Percentiles rank a stretch among this genome's conserved stretches.
These are phyloP conservation scores for Cutaneotrichosporon sp. DNA, from an alignment of 1,284 basidiomycete genomes.

Conservation along the genomic window DNA sequence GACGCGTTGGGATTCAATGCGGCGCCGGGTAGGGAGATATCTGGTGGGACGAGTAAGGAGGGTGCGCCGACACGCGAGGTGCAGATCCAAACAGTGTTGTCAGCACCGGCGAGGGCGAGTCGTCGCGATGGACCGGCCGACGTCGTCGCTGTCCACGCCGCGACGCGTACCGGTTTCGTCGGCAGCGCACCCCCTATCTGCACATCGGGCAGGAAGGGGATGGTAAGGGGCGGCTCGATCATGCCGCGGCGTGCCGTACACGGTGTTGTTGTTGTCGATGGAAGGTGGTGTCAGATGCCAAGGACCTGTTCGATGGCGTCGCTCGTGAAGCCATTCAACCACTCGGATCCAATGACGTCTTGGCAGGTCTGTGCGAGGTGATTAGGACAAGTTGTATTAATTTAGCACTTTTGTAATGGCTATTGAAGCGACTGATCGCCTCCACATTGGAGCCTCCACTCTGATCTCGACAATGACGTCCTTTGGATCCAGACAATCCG, in stretches of 20 bases:
- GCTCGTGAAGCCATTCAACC: too few relatives aligned
- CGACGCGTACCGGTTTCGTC: conserved; percentile 27
- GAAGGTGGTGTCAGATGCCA: too few relatives aligned
- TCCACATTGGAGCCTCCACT: too few relatives aligned
- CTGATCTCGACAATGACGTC: too few relatives aligned
- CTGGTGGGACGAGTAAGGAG: not conserved
- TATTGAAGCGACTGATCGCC: too few relatives aligned
- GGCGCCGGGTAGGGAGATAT: conserved; percentile 2
- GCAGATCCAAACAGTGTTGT: conserved; percentile 40
- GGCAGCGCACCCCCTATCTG: conserved; percentile 22
- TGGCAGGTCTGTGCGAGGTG: too few relatives aligned
- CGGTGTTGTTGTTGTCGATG: not conserved
- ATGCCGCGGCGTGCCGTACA: not conserved
- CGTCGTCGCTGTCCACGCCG: conserved; percentile 25
- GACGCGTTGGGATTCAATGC: conserved; percentile 16
- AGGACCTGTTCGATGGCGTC: too few relatives aligned
- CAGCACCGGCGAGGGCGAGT: conserved; percentile 28
- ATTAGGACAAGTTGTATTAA: too few relatives aligned
- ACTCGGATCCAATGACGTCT: too few relatives aligned
- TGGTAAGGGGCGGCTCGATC: conserved; percentile 16
- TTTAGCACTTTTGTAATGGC: too few relatives aligned
- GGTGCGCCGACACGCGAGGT: conserved; percentile 3
- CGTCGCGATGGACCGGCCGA: conserved; percentile 22
- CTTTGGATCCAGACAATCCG: too few relatives aligned
- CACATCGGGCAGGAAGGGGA: conserved; percentile 31